Percentiles rank a stretch among this genome's conserved stretches.
These are phyloP conservation scores for Aspergillus sergii DNA, from an alignment of 2,329 filamentous ascomycete genomes.

Conservation along the genomic window DNA sequence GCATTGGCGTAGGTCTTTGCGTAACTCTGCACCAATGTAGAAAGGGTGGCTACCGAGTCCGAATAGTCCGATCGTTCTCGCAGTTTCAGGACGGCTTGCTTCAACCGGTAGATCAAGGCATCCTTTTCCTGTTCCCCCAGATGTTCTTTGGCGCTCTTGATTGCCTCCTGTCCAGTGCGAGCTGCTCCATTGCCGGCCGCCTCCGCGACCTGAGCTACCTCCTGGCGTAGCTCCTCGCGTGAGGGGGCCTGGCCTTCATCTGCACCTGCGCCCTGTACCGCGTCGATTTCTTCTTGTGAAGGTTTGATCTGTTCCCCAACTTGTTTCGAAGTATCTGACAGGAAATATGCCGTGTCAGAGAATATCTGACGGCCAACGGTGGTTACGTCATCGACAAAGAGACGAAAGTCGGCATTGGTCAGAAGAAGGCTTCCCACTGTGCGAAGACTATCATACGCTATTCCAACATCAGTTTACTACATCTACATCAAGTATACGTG, in stretches of 20 bases:
- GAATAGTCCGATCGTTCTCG: slow-evolving; percentile 79
- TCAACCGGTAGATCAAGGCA: slow-evolving; percentile 73
- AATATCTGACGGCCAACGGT: slow-evolving; percentile 82
- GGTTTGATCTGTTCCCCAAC: slow-evolving; percentile 75
- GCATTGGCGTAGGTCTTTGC: slow-evolving; percentile 75
- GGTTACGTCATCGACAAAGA: slow-evolving; percentile 79
- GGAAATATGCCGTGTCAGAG: slow-evolving; percentile 77
- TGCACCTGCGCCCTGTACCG: slow-evolving; percentile 50
- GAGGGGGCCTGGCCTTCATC: slow-evolving; percentile 56
- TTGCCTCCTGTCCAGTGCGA: slow-evolving; percentile 57
- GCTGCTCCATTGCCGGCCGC: slow-evolving; percentile 39
- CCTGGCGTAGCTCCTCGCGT: slow-evolving; percentile 63
- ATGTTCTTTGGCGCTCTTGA: slow-evolving; percentile 73
- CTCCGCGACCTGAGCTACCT: slow-evolving; percentile 56
- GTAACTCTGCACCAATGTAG: slow-evolving; percentile 75
- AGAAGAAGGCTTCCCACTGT: slow-evolving; percentile 84
- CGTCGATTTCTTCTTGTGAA: slow-evolving; percentile 60
- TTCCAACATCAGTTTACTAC: slow-evolving; percentile 10
- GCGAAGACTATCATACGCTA: slow-evolving; percentile 77
- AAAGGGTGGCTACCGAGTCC: slow-evolving; percentile 79
- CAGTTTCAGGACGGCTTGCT: slow-evolving; percentile 73
- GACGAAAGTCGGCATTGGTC: slow-evolving; percentile 85
- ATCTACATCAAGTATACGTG: not conserved
- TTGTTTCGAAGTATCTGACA: slow-evolving; percentile 74
- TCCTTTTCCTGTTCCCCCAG: slow-evolving; percentile 71